Conservation (phyloP, 1,139 yeast species). For the Suhomyces bokatorum region DNA sequence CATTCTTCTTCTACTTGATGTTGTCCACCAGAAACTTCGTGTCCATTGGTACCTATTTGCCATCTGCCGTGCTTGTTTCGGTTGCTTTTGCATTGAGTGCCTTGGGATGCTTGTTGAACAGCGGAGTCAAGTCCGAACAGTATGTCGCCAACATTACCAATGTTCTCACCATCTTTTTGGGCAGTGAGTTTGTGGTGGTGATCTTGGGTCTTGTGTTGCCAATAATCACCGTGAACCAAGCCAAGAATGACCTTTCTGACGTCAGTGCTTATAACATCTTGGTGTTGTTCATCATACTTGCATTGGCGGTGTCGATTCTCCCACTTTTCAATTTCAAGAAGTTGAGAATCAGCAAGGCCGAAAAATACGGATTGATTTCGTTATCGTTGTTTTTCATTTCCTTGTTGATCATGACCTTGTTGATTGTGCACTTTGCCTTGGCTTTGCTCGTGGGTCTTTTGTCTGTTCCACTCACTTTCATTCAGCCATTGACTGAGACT, state of each 20-base stretch:
- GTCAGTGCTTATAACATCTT: slow-evolving; percentile 21
- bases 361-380: slow-evolving; percentile 35
- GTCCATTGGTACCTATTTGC: slow-evolving; percentile 91
- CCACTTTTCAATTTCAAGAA: slow-evolving; percentile 20
- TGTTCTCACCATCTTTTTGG: slow-evolving; percentile 34
- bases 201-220: slow-evolving; percentile 32
- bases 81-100: slow-evolving; percentile 72
- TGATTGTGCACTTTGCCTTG: slow-evolving; percentile 82
- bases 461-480: slow-evolving; percentile 70
- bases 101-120: slow-evolving; percentile 55
- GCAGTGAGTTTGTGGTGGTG: slow-evolving; percentile 36
- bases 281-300: slow-evolving; percentile 21
- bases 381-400: slow-evolving; percentile 62
- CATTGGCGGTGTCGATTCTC: slow-evolving; percentile 20
- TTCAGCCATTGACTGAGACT: slow-evolving; percentile 42
- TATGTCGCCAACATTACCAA: slow-evolving; percentile 29
- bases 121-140: slow-evolving; percentile 28
- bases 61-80: slow-evolving; percentile 77
- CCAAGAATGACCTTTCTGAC: slow-evolving; percentile 17
- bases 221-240: slow-evolving; percentile 16
- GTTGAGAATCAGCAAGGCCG: slow-evolving; percentile 19
- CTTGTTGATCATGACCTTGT: slow-evolving; percentile 66
- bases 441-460: slow-evolving; percentile 69
- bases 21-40: slow-evolving; percentile 79
- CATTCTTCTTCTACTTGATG: slow-evolving; percentile 88